These are phyloP conservation scores for Russula olivacea DNA, from an alignment of 768 basidiomycete species.

Conservation along the genomic window DNA sequence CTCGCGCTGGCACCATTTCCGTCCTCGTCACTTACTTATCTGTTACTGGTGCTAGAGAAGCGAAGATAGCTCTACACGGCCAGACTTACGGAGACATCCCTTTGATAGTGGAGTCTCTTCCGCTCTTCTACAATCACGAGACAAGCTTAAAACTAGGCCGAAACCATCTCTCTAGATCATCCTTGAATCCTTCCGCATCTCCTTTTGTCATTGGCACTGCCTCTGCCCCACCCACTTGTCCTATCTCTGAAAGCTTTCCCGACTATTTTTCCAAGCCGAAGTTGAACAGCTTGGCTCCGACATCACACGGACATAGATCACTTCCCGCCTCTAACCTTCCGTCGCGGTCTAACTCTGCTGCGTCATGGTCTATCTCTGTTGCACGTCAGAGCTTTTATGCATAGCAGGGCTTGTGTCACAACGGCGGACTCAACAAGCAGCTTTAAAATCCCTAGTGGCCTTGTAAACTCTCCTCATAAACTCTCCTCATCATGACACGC, in stretches of 20 bases:
- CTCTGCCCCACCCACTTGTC: slow-evolving; percentile 25
- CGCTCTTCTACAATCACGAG: slow-evolving; percentile 9
- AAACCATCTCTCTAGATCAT: slow-evolving; percentile 26
- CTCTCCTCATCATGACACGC: not conserved
- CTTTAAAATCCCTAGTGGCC: not conserved
- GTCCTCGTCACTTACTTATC: slow-evolving; percentile 62
- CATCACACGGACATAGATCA: slow-evolving; percentile 5
- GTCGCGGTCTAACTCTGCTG: slow-evolving; percentile 23
- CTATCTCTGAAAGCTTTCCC: not conserved
- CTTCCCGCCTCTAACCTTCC: slow-evolving; percentile 20
- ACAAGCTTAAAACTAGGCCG: slow-evolving; percentile 16
- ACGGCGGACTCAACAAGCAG: not conserved
- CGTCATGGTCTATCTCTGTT: slow-evolving; percentile 12
- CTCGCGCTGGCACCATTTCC: slow-evolving; percentile 40
- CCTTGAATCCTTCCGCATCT: slow-evolving; percentile 33
- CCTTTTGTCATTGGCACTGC: slow-evolving; percentile 28
- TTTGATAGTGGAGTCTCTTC: slow-evolving; percentile 37
- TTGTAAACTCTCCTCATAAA: not conserved
- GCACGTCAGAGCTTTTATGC: not conserved
- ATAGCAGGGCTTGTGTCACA: not conserved
- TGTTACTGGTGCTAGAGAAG: slow-evolving; percentile 53
- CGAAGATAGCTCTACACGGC: slow-evolving; percentile 52
- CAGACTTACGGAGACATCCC: slow-evolving; percentile 53
- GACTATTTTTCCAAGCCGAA: slow-evolving; percentile 21
- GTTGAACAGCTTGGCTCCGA: not conserved